A percentile compares a stretch with the other conserved stretches of the same genome.
These are phyloP conservation scores for Kodamaea fukazawae DNA, from an alignment of 805 yeast genomes.

Conservation along the genomic window DNA sequence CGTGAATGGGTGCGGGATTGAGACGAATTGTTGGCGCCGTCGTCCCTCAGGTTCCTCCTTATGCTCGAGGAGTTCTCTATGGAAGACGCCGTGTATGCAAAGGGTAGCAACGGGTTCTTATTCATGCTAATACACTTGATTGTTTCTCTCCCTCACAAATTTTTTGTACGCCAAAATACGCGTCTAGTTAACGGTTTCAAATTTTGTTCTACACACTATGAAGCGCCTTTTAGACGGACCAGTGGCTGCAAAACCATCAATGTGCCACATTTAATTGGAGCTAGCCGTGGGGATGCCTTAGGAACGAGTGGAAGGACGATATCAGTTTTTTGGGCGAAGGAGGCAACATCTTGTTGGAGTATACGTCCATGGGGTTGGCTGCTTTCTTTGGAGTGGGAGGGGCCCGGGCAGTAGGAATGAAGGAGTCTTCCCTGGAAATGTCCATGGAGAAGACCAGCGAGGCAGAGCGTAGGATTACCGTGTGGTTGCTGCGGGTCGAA, in stretches of 20 bases:
- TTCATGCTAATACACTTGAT: conserved; percentile 12
- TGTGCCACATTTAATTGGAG: no score
- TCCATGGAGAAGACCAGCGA: conserved; percentile 1
- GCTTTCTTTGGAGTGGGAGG: conserved; percentile 2
- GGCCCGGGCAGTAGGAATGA: conserved; percentile 1
- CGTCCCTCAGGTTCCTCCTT: conserved; percentile 26
- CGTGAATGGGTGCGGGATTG: conserved; percentile 38
- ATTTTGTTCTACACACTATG: no score
- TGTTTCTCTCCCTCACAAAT: neutral
- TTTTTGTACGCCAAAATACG: neutral
- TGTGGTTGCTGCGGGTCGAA: conserved; percentile 1
- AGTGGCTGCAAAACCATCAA: no score
- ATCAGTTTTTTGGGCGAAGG: no score
- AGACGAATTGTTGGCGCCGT: conserved; percentile 38
- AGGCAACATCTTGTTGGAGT: no score
- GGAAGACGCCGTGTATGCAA: conserved; percentile 42
- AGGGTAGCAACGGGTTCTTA: conserved; percentile 45
- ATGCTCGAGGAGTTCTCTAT: conserved; percentile 39
- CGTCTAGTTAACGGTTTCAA: neutral
- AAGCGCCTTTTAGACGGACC: no score
- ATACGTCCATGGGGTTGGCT: no score
- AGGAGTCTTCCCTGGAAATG: conserved; percentile 1
- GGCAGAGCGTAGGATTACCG: conserved; percentile 1
- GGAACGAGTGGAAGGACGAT: no score
- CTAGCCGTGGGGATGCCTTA: no score